Evolutionary conservation across 2,329 filamentous ascomycete genomes (phyloP), one percentile per base, ranked within the genome.

Genomic region (Trichoderma sp.): DNA sequence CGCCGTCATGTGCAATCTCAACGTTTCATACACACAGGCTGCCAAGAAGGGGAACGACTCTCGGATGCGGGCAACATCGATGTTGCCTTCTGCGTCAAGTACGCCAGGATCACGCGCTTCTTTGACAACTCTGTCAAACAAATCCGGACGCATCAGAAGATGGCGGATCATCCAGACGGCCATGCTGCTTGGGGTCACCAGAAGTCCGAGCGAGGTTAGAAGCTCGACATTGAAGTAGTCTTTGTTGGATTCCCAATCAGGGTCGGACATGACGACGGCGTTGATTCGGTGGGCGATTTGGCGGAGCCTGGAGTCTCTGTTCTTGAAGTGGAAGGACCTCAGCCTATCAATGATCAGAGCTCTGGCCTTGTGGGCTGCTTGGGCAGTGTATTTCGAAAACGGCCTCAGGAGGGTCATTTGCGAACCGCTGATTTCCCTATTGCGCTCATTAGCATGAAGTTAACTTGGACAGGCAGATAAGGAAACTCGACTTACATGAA

Each of bases 221-320:
- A 75, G 73, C 60, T 75, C 74, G 21, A 74, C 72, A 9, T 72
- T 70, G 63, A 72, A 75, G 60, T 75, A 75, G 64, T 75, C 74
- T 4, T 67, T 66, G 65, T 75, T 75, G 12, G 59, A 70, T 39
- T 75, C 72, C 74, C 74, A 75, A 55, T 72, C 17, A 1, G 69
- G 67, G 43, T 75, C 73, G 1, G 68, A 70, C 41, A 74, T 69
- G 30, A 71, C 72, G 4, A 75, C 68, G 26, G 74, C 70, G 15
- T 75, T 75, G 69, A 75, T 74, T 17, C 67, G 69, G 26, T 75
- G 74, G 3, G 72, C 74, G 0, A 72, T 69, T 14, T 72, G 70
- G 26, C 58, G 48, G 10, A 72, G 24, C 5, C 72, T 70, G 6
- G 68, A 63, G 5, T 70, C 66, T 5, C 71, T 69, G 63, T 75